phyloP scores from a whole-genome alignment of 495 filamentous ascomycete species.

The Aspergillus funiculosus region DNA sequence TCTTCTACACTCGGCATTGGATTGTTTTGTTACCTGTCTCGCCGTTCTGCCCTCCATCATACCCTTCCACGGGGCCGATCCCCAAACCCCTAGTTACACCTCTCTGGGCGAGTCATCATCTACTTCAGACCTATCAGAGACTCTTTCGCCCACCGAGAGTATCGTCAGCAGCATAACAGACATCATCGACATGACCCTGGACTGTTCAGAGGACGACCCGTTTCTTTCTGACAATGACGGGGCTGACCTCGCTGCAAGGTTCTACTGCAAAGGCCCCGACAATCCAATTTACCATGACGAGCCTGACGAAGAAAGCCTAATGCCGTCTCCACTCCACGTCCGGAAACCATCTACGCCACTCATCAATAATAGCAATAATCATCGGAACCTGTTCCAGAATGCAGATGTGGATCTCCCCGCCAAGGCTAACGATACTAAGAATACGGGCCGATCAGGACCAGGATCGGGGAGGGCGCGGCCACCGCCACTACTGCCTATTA shows the following conservation, averaged over 20 bases:
- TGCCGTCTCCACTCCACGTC: slow-evolving; percentile 28
- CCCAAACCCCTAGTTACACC: background rate
- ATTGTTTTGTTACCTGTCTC: slow-evolving; percentile 25
- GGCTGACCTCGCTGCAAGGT: background rate
- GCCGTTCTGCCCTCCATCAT: slow-evolving; percentile 19
- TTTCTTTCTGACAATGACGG: slow-evolving; percentile 22
- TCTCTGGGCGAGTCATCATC: slow-evolving; percentile 11
- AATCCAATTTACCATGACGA: background rate
- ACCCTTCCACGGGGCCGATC: background rate
- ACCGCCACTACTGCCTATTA: slow-evolving; percentile 24
- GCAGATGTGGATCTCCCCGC: background rate
- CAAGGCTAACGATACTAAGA: background rate
- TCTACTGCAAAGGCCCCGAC: background rate
- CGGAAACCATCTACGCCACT: slow-evolving; percentile 14
- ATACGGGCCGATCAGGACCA: background rate
- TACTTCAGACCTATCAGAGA: slow-evolving; percentile 5
- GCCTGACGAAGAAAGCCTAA: slow-evolving; percentile 4
- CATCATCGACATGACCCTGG: slow-evolving; percentile 24
- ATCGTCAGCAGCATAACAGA: slow-evolving; percentile 23
- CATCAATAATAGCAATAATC: no score
- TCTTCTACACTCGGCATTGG: slow-evolving; percentile 30
- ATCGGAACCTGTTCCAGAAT: no score
- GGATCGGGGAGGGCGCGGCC: slow-evolving; percentile 9
- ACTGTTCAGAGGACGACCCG: slow-evolving; percentile 20
- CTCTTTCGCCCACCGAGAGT: slow-evolving; percentile 9